phyloP scores from a whole-genome alignment of 2,329 filamentous ascomycete genomes.

The Colletotrichum kahawae region DNA sequence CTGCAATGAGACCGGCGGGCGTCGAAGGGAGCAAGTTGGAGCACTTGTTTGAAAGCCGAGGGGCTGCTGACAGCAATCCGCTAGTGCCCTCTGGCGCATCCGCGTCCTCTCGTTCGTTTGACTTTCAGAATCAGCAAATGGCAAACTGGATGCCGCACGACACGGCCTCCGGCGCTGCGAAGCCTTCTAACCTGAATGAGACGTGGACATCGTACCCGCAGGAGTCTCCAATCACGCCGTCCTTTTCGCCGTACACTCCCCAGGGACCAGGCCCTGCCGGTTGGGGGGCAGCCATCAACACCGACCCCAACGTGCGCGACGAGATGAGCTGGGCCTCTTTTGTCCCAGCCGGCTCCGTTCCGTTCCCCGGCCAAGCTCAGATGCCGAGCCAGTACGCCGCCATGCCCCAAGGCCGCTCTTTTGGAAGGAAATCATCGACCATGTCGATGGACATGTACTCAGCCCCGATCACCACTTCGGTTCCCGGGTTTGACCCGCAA shows the following conservation, averaged over 20 bases:
- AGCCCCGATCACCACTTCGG: constrained; percentile 40
- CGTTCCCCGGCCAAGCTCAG: constrained; percentile 31
- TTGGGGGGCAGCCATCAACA: constrained; percentile 43
- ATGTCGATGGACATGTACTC: constrained; percentile 50
- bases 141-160: constrained; percentile 53
- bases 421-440: constrained; percentile 46
- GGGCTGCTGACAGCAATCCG: constrained; percentile 28
- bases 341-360: constrained; percentile 43
- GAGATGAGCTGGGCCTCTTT: constrained; percentile 51
- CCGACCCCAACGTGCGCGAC: constrained; percentile 45
- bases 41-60: not conserved
- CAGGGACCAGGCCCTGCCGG: constrained; percentile 42
- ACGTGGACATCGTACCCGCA: constrained; percentile 56
- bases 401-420: constrained; percentile 40
- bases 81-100: constrained; percentile 40
- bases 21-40: constrained; percentile 45
- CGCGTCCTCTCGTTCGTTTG: constrained; percentile 33
- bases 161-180: constrained; percentile 41
- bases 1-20: constrained; percentile 42
- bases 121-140: constrained; percentile 42
- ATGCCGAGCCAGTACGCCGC: constrained; percentile 42
- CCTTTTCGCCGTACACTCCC: constrained; percentile 54
- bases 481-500: constrained; percentile 40
- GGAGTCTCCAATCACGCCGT: constrained; percentile 55
- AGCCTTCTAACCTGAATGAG: constrained; percentile 45